Evolutionary conservation across 345 rosid genomes (phyloP), one percentile per base, ranked within the genome.

Genomic region (Isatis tinctoria): DNA sequence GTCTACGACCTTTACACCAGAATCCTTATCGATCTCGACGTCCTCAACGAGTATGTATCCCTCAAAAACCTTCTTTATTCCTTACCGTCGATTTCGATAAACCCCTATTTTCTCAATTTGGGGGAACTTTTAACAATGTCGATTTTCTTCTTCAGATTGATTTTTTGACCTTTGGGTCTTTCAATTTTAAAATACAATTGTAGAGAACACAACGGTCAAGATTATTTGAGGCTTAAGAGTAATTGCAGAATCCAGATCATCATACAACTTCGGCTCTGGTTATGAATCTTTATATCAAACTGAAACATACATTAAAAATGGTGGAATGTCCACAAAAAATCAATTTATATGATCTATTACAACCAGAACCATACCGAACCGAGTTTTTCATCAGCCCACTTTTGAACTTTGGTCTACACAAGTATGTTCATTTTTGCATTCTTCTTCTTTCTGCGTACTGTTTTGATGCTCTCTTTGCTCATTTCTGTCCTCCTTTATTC

Each of bases 171-270:
- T 11, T 41, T 41, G 16, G 16, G 6, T 41, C 17, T 63, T 51
- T 9, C 35, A 30, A 67, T 47, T 43, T 72, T n/a, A 16, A 13
- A 67, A 48, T 61, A 8, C 10, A 24, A n/a, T 26, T 71, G 63
- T 74, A 92, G 99, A 62, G 98, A 88, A 67, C 96, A 90, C 18
- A 81, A 79, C 60, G 96, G 87, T 40, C 97, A 89, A 65, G 71
- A 89, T 72, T 96, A 87, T 41, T 92, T 65, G 79, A 83, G 7
- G 94, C 91, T 4, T 68, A 92, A 70, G 98, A 84, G 83, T 83
- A 82, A 78, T 78, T 96, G 17, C 98, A 96, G 86, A 92, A 89
- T 70, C 99, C 98, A n/a, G 94, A 92, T 54, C 79, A 78, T 69
- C 91, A 87, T 58, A 64, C 56, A 6, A 91, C 85, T 4, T 86